Conservation (phyloP, 768 basidiomycete species). For the Aureoboletus auriporus region DNA sequence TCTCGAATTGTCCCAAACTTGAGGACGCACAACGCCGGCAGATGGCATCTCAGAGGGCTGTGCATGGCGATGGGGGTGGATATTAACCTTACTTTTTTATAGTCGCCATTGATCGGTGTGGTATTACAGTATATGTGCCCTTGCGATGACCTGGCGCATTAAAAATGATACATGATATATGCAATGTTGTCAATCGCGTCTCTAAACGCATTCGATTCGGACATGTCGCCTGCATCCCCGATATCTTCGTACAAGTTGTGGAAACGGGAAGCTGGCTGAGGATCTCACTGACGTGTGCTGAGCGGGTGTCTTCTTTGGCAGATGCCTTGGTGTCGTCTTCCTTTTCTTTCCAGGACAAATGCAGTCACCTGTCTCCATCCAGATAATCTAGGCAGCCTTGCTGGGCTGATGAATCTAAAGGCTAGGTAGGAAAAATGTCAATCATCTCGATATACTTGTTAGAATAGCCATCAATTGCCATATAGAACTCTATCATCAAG, state of each 20-base stretch:
- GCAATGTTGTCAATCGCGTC: slow-evolving; percentile 9
- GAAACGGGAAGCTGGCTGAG: not conserved
- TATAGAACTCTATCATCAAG: slow-evolving; percentile 40
- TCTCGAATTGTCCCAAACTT: slow-evolving; percentile 94
- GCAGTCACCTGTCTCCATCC: slow-evolving; percentile 12
- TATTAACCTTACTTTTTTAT: slow-evolving; percentile 4
- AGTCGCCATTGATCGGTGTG: too few species aligned
- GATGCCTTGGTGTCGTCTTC: slow-evolving; percentile 8
- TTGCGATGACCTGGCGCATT: not conserved
- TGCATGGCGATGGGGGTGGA: slow-evolving; percentile 57
- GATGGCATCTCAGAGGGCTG: slow-evolving; percentile 80
- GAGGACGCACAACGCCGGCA: slow-evolving; percentile 90
- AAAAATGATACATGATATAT: slow-evolving; percentile 10
- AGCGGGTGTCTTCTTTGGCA: slow-evolving; percentile 7
- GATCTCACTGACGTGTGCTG: slow-evolving; percentile 5
- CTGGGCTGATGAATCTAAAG: slow-evolving; percentile 9
- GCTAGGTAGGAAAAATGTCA: not conserved
- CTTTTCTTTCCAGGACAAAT: slow-evolving; percentile 26
- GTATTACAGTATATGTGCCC: too few species aligned
- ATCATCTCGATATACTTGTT: slow-evolving; percentile 51
- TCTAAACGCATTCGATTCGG: slow-evolving; percentile 14
- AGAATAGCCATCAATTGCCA: slow-evolving; percentile 48
- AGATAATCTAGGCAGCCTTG: slow-evolving; percentile 20
- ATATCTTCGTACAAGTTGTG: slow-evolving; percentile 26
- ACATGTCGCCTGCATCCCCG: slow-evolving; percentile 22